These are phyloP conservation scores for Arabis hirsuta DNA, from an alignment of 345 rosid genomes.

Conservation along the genomic window DNA sequence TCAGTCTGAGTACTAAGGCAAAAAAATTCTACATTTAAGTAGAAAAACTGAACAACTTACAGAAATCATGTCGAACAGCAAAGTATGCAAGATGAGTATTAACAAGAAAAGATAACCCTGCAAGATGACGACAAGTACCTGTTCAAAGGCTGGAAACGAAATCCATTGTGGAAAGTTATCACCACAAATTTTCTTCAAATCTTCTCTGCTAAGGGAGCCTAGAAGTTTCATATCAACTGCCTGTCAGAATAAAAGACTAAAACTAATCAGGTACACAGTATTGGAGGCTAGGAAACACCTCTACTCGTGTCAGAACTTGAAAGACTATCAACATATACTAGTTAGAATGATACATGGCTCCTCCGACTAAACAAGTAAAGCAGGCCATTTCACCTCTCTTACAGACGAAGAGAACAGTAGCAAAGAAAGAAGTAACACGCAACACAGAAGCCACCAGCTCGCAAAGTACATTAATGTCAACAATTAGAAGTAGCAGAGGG, in stretches of 20 bases:
- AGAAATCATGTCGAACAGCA: slow-evolving; percentile 21
- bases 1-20: not conserved
- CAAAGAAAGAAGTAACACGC: not conserved
- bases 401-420: not conserved
- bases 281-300: not conserved
- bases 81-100: not conserved
- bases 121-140: slow-evolving; percentile 52
- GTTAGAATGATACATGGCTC: not conserved
- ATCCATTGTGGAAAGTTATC: slow-evolving; percentile 98
- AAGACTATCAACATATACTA: not conserved
- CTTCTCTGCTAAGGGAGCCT: slow-evolving; percentile 86
- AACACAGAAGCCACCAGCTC: not conserved
- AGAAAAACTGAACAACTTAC: not conserved
- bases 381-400: not conserved
- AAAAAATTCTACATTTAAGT: not conserved
- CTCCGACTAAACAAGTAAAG: not conserved
- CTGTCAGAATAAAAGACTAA: slow-evolving; percentile 46
- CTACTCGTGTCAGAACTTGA: not conserved
- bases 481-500: not conserved
- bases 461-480: slow-evolving; percentile 6
- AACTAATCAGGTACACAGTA: slow-evolving; percentile 10
- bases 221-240: slow-evolving; percentile 95
- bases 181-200: slow-evolving; percentile 93
- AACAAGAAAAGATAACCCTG: slow-evolving; percentile 6
- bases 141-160: slow-evolving; percentile 97